Conservation (phyloP, 805 yeast species). For the Nakazawaea anatomiae region DNA sequence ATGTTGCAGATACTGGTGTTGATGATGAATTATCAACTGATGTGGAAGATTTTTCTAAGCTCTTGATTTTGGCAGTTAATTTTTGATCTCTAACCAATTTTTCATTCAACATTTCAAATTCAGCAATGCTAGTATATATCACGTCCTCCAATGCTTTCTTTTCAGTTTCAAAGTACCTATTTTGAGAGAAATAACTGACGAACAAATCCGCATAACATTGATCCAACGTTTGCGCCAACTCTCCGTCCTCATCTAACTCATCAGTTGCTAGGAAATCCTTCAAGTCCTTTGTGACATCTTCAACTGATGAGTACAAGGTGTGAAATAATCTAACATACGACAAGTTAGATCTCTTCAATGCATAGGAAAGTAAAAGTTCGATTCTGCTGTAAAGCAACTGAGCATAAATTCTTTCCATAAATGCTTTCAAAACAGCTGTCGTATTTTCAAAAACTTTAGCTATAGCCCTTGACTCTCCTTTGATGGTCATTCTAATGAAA, state of each 20-base stretch:
- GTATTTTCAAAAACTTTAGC: slow-evolving; percentile 70
- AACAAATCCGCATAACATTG: slow-evolving; percentile 71
- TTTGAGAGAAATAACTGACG: slow-evolving; percentile 58
- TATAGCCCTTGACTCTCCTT: slow-evolving; percentile 69
- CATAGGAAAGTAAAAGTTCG: slow-evolving; percentile 52
- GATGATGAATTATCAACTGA: slow-evolving; percentile 10
- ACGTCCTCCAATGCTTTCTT: slow-evolving; percentile 58
- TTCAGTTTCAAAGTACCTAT: slow-evolving; percentile 65
- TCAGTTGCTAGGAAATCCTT: slow-evolving; percentile 49
- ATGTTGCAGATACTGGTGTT: slow-evolving; percentile 1
- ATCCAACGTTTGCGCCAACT: slow-evolving; percentile 49
- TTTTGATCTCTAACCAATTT: slow-evolving; percentile 28
- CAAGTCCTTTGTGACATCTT: slow-evolving; percentile 57
- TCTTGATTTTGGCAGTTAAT: slow-evolving; percentile 22
- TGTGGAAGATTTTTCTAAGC: slow-evolving; percentile 16
- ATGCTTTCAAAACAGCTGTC: slow-evolving; percentile 55
- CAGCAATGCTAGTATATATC: slow-evolving; percentile 37
- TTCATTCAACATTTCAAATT: slow-evolving; percentile 36
- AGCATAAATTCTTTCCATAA: slow-evolving; percentile 71
- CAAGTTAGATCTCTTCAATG: slow-evolving; percentile 56
- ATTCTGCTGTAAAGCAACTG: slow-evolving; percentile 58
- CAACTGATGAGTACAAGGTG: slow-evolving; percentile 52
- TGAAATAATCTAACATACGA: slow-evolving; percentile 76
- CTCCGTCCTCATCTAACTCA: slow-evolving; percentile 39
- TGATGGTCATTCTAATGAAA: slow-evolving; percentile 52